Base-by-base conservation (phyloP, 805 yeast species). In the Dipodascus geniculatus region DNA sequence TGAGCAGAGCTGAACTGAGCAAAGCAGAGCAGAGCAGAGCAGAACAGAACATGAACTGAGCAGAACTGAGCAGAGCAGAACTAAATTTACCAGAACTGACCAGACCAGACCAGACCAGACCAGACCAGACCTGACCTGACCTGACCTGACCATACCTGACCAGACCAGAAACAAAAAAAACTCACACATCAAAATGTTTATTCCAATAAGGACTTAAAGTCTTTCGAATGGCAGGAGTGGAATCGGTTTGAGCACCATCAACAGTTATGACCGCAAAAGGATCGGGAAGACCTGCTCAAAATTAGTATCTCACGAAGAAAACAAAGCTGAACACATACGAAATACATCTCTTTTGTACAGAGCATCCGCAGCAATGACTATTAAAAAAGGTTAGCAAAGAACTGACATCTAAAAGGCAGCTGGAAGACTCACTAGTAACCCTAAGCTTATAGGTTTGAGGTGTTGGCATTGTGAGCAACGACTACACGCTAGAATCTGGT, bases 201-300 rank as follows among this genome's bases (percentile, higher is more conserved):
- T 93, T 90, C 99, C 99, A 93, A 71, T 90, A 93, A 9, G 99
- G 99, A 64, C 93, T 88, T 61, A 91, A 73, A 1, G 98, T 93
- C 70, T 87, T 89, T 65, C 88, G 87, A 28, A 95, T 93, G 17
- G 44, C 44, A 35, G 88, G 81, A 1, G 99, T 93, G 19, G 96
- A 85, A 65, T 88, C 88, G 1, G 98, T 93, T 67, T 93, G 99
- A 20, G 87, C 82, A 2, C 98, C 98, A 68, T 93, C 99, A n/a
- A 93, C 90, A 11, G 98, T 91, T 57, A 93, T 74, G 35, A 93
- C 98, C 1, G 97, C 96, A 72, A 93, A 93, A 9, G 99, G 99
- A 69, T 93, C 99, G 1, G 99, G 99, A 57, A 90, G 86, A 54
- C 96, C 81, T 65, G 85, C 83, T 19, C 84, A 86, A 48, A 35